Conservation (phyloP, 2,329 filamentous ascomycete species). For the Incumbomyces lentus region DNA sequence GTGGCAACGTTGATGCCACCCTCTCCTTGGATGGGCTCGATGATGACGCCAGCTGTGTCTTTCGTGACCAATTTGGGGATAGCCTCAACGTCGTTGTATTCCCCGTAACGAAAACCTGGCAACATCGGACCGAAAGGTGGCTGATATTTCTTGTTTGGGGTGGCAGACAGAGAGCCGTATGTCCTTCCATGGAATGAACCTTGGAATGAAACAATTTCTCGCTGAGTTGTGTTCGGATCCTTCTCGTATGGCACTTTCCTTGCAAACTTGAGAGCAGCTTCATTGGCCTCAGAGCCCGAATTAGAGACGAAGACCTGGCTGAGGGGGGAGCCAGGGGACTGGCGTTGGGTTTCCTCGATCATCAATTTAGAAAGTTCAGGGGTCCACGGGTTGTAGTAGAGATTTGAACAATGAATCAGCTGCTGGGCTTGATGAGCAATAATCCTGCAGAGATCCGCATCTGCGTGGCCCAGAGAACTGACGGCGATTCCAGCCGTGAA, state of each 20-base stretch:
- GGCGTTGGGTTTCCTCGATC: slow-evolving; percentile 66
- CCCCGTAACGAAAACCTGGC: slow-evolving; percentile 79
- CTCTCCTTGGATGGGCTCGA: slow-evolving; percentile 96
- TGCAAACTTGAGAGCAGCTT: slow-evolving; percentile 94
- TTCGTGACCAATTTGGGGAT: slow-evolving; percentile 68
- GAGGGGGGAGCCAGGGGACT: slow-evolving; percentile 37
- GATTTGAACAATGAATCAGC: slow-evolving; percentile 83
- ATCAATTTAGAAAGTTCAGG: slow-evolving; percentile 78
- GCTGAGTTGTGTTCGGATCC: slow-evolving; percentile 61
- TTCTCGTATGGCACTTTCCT: slow-evolving; percentile 75
- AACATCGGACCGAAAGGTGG: slow-evolving; percentile 91
- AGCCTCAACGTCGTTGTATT: slow-evolving; percentile 67
- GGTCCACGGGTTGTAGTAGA: slow-evolving; percentile 96
- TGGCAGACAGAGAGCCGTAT: slow-evolving; percentile 90
- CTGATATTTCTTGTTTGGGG: slow-evolving; percentile 96
- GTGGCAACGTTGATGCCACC: slow-evolving; percentile 80
- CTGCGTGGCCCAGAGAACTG: slow-evolving; percentile 82
- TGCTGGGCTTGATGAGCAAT: slow-evolving; percentile 69
- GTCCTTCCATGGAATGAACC: slow-evolving; percentile 93
- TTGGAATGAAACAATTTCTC: slow-evolving; percentile 81
- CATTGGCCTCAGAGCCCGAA: slow-evolving; percentile 92
- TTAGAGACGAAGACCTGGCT: slow-evolving; percentile 85
- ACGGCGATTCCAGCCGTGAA: slow-evolving; percentile 95
- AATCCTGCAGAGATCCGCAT: slow-evolving; percentile 64
- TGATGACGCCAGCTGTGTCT: slow-evolving; percentile 82